These are phyloP conservation scores for Clavispora vitiphila DNA, from an alignment of 805 yeast genomes.

Conservation along the genomic window DNA sequence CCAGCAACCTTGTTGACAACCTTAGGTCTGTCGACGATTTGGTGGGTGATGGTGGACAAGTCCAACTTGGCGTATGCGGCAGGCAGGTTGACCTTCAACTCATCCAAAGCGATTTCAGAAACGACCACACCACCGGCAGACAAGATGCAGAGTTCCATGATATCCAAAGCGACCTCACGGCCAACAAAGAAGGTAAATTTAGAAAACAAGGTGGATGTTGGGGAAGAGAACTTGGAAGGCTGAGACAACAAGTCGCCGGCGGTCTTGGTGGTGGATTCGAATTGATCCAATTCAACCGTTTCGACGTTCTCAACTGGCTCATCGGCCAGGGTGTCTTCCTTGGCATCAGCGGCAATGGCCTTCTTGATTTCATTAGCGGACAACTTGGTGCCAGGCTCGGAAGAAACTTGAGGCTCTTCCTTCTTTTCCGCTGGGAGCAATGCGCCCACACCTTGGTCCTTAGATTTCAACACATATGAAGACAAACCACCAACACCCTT, in stretches of 20 bases:
- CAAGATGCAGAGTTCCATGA: slow-evolving; percentile 79
- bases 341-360: slow-evolving; percentile 48
- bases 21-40: slow-evolving; percentile 89
- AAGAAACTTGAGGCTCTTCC: slow-evolving; percentile 5
- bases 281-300: slow-evolving; percentile 54
- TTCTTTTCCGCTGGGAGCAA: slow-evolving; percentile 30
- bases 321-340: slow-evolving; percentile 11
- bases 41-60: slow-evolving; percentile 77
- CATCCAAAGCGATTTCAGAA: slow-evolving; percentile 85
- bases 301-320: slow-evolving; percentile 30
- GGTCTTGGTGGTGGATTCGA: slow-evolving; percentile 56
- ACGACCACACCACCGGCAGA: slow-evolving; percentile 83
- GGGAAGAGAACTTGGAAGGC: slow-evolving; percentile 50
- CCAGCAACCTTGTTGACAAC: slow-evolving; percentile 75
- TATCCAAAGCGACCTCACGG: slow-evolving; percentile 92
- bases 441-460: slow-evolving; percentile 30
- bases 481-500: slow-evolving; percentile 89
- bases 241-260: slow-evolving; percentile 70
- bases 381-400: slow-evolving; percentile 26
- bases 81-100: slow-evolving; percentile 48
- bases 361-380: slow-evolving; percentile 38
- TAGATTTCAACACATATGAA: slow-evolving; percentile 68
- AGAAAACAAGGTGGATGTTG: slow-evolving; percentile 62
- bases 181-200: slow-evolving; percentile 81
- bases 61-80: slow-evolving; percentile 46